Conservation (phyloP, 768 basidiomycete genomes). For the Hypholoma sublateritium region DNA sequence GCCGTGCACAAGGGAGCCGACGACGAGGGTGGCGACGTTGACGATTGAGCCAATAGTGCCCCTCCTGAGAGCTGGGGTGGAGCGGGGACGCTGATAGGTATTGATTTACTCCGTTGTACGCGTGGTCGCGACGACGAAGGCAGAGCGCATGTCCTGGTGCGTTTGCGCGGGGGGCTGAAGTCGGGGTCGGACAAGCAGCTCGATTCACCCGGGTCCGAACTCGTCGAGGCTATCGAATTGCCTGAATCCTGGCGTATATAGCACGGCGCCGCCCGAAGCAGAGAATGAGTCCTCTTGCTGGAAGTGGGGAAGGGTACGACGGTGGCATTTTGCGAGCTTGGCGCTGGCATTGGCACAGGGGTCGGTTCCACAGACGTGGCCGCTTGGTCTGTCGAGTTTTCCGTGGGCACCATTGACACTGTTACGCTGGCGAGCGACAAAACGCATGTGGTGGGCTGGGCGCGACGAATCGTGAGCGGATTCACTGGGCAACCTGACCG, state of each 20-base stretch:
- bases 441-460: conserved; percentile 15
- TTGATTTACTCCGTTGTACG: neutral
- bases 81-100: neutral
- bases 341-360: conserved; percentile 1
- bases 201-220: neutral
- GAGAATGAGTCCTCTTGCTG: conserved; percentile 16
- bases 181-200: neutral
- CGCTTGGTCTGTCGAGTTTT: conserved; percentile 1
- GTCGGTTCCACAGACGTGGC: conserved; percentile 16
- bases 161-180: conserved; percentile 7
- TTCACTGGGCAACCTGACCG: neutral
- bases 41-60: neutral
- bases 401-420: conserved; percentile 9
- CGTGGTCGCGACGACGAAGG: conserved; percentile 1
- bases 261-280: conserved; percentile 12
- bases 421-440: conserved; percentile 18
- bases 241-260: neutral
- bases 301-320: conserved; percentile 14
- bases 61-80: too few relatives aligned
- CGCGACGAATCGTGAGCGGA: conserved; percentile 5
- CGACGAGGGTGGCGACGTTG: neutral
- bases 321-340: neutral
- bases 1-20: neutral
- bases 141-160: conserved; percentile 12
- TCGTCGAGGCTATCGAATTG: neutral